A percentile compares a stretch with the other conserved stretches of the same genome.
Conservation (phyloP, 352 stramenopile genomes). For the Lagenidium giganteum region DNA sequence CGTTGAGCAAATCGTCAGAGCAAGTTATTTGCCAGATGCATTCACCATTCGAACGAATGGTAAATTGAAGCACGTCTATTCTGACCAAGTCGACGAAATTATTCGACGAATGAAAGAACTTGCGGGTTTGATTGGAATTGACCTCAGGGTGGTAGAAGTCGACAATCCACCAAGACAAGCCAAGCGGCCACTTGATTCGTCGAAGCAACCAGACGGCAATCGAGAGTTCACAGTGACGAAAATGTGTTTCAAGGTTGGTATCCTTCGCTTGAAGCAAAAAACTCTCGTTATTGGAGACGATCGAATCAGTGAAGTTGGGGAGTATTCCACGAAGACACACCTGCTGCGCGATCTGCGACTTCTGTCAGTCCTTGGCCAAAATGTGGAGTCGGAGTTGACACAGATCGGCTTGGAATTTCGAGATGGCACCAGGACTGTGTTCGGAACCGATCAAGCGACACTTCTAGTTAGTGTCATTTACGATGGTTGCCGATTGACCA, state of each 20-base stretch:
- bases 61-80: constrained; percentile 76
- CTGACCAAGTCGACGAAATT: constrained; percentile 49
- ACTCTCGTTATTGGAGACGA: constrained; percentile 57
- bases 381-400: constrained; percentile 21
- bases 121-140: constrained; percentile 61
- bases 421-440: constrained; percentile 54
- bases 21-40: constrained; percentile 38
- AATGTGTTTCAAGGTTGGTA: constrained; percentile 50
- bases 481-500: constrained; percentile 56
- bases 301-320: constrained; percentile 38
- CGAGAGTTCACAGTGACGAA: no score
- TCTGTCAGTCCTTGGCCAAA: no score
- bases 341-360: constrained; percentile 47
- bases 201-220: no score
- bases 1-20: constrained; percentile 47
- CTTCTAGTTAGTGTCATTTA: constrained; percentile 62
- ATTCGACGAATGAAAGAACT: constrained; percentile 57
- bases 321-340: constrained; percentile 47
- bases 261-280: constrained; percentile 51
- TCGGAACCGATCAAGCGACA: constrained; percentile 47
- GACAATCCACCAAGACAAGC: constrained; percentile 56
- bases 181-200: neutral
- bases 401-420: constrained; percentile 68
- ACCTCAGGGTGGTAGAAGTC: constrained; percentile 23
- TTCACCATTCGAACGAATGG: constrained; percentile 54